These are phyloP conservation scores for Penicillium sp. DNA, from an alignment of 2,329 filamentous ascomycete genomes.

Conservation along the genomic window DNA sequence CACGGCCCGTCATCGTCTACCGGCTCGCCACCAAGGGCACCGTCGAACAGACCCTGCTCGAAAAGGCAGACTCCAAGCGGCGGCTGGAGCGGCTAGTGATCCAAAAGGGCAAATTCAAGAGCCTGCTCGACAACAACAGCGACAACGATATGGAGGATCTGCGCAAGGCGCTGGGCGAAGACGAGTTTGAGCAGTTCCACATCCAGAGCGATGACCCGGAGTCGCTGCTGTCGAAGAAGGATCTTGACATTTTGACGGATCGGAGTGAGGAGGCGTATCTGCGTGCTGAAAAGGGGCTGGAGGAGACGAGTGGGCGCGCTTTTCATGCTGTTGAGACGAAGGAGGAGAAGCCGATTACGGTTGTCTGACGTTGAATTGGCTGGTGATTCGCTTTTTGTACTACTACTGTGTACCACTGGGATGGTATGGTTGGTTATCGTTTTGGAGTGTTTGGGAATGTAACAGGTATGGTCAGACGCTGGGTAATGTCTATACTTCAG, in stretches of 20 bases:
- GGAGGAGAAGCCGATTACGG: constrained; percentile 35
- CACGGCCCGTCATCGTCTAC: constrained; percentile 85
- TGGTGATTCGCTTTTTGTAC: not conserved
- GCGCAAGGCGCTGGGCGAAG: constrained; percentile 61
- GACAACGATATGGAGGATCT: constrained; percentile 59
- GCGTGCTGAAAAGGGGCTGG: constrained; percentile 72
- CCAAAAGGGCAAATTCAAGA: constrained; percentile 80
- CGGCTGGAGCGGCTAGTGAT: constrained; percentile 93
- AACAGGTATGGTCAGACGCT: no score
- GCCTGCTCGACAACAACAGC: constrained; percentile 51
- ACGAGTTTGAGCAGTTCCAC: constrained; percentile 67
- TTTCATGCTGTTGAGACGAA: constrained; percentile 83
- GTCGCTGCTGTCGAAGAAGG: constrained; percentile 68
- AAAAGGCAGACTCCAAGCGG: constrained; percentile 86
- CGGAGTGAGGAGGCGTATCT: constrained; percentile 64
- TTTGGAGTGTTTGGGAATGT: no score
- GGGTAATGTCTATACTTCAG: no score
- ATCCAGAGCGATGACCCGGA: constrained; percentile 48
- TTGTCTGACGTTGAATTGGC: constrained; percentile 26
- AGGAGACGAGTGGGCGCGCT: constrained; percentile 44
- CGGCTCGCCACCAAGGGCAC: constrained; percentile 89
- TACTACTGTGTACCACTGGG: not conserved
- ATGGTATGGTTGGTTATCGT: no score
- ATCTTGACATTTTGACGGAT: constrained; percentile 76
- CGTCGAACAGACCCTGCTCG: constrained; percentile 80